Evolutionary conservation across 2,329 filamentous ascomycete species (phyloP), one percentile per base, ranked within the genome.

Genomic region (Fusarium longipes): DNA sequence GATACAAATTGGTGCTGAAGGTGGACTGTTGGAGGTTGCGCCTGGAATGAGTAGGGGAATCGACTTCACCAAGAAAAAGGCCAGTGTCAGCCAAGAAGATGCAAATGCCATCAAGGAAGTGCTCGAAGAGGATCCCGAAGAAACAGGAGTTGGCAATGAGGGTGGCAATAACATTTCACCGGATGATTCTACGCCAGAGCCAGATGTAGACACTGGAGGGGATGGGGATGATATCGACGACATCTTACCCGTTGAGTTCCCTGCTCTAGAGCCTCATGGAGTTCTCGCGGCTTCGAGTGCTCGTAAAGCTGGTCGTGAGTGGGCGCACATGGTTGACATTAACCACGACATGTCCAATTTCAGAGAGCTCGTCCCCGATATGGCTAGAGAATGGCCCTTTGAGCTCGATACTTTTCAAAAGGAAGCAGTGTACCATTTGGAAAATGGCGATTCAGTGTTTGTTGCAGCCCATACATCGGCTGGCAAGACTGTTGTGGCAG

Each of bases 351-450:
- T 98, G 73, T 85, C 92, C n/a, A 98, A 98, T 75, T 98, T 99
- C 78, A 84, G 86, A 59, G 95, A 97, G 63, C 83, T 99, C 35
- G 94, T 99, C 9, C 96, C 96, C 0, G 92, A 98, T 63, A 97
- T 98, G 93, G 96, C 96, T 2, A 87, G 91, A 67, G 91, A 96
- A 67, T 99, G 94, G 92, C 94, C 95, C 0, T 99, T 99, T 70
- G 96, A 99, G 77, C 87, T 98, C 33, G 96, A 99, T 73, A 97
- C 92, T 0, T 99, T 99, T 80, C 96, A 99, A 76, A 99, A 99
- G 76, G 96, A 99, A 80, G 96, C 96, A 8, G 92, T 99, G 3
- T 99, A 98, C 76, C 96, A 98, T 79, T 87, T 99, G 5, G 96
- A 99, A 77, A 93, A 91, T 74, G 95, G 96, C 18, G 96, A 99